Evolutionary conservation across 805 yeast genomes (phyloP).

Genomic region (Ogataea polymorpha): DNA sequence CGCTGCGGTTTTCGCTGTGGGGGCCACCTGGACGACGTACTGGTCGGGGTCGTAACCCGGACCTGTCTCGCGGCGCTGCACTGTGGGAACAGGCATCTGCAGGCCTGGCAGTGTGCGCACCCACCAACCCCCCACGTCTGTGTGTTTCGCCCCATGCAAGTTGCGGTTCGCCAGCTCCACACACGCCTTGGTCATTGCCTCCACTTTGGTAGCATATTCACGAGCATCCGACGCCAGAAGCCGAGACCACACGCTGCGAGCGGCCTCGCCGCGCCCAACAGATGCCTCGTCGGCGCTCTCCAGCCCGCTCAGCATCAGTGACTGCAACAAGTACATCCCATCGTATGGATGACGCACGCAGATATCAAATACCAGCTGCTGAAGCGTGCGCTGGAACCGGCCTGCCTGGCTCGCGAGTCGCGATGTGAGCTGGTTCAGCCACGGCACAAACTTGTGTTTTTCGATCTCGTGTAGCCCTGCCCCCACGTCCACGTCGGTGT

Average conservation of each 20-base stretch:
- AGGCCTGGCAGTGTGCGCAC: slow-evolving; percentile 39
- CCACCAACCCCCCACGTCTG: slow-evolving; percentile 59
- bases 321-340: slow-evolving; percentile 58
- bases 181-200: slow-evolving; percentile 47
- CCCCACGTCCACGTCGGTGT: slow-evolving; percentile 34
- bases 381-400: slow-evolving; percentile 54
- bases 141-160: slow-evolving; percentile 34
- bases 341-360: slow-evolving; percentile 68
- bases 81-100: slow-evolving; percentile 67
- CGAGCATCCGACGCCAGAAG: slow-evolving; percentile 23
- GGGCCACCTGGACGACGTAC: slow-evolving; percentile 49
- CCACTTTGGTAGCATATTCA: slow-evolving; percentile 40
- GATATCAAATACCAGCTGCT: slow-evolving; percentile 32
- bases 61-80: slow-evolving; percentile 29
- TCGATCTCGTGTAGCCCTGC: slow-evolving; percentile 42
- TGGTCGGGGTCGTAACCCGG: background rate
- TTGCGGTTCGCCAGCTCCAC: slow-evolving; percentile 50
- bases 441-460: slow-evolving; percentile 61
- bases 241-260: slow-evolving; percentile 44
- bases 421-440: slow-evolving; percentile 82
- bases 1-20: slow-evolving; percentile 56
- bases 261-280: slow-evolving; percentile 48
- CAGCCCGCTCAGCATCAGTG: slow-evolving; percentile 42
- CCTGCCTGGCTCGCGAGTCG: slow-evolving; percentile 49
- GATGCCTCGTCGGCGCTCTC: slow-evolving; percentile 37